Evolutionary conservation across 768 basidiomycete genomes (phyloP).

Genomic region (Asterophora lycoperdoides): DNA sequence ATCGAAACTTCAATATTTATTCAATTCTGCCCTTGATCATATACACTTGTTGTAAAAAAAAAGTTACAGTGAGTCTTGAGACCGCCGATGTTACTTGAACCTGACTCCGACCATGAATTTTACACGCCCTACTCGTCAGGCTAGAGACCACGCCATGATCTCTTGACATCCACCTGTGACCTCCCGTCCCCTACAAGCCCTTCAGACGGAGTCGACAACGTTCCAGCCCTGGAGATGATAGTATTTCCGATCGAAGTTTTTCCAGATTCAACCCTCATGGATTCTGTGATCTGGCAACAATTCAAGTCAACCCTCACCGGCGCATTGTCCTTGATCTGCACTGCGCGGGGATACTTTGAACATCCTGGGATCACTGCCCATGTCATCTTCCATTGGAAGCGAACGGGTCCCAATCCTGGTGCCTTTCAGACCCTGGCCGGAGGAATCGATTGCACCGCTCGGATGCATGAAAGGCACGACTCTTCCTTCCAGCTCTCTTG

Average conservation of each 20-base stretch:
- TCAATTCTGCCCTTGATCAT: too few species aligned
- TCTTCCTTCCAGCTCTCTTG: neutral
- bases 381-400: conserved; percentile 4
- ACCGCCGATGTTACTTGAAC: too few species aligned
- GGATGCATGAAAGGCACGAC: neutral
- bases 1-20: too few species aligned
- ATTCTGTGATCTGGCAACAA: conserved; percentile 3
- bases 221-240: neutral
- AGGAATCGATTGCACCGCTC: too few species aligned
- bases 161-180: too few species aligned
- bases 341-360: neutral
- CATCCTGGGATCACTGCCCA: neutral
- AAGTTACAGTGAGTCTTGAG: too few species aligned
- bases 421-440: neutral
- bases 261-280: neutral
- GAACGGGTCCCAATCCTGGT: neutral
- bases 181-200: neutral
- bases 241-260: neutral
- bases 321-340: conserved; percentile 4
- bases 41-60: too few species aligned
- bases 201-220: neutral
- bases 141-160: too few species aligned
- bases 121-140: too few species aligned
- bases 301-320: neutral
- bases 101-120: too few species aligned